Evolutionary conservation across 768 basidiomycete species (phyloP), one percentile per base, ranked within the genome.

Genomic region (Rhodotorula babjevae): DNA sequence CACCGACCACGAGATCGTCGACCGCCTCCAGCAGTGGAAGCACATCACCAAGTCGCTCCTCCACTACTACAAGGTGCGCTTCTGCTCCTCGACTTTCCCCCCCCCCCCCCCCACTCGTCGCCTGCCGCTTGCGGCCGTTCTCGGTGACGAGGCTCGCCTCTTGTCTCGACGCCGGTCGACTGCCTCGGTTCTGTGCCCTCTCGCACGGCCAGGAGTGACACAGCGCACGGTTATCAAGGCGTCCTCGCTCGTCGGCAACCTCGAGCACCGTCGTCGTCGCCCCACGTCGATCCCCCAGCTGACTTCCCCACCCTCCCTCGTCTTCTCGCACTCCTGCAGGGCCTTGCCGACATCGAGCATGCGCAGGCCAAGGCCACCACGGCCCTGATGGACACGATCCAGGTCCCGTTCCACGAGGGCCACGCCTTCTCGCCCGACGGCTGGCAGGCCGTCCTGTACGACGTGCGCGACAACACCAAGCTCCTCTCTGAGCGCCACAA

Each of bases 361-460:
- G 64, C 71, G n/a, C 50, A 68, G 8, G 49, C 65, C 63, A 72
- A 65, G 63, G 49, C 71, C 9, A 76, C 75, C 19, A 44, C 58
- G 46, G 75, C 75, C 0, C 68, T 76, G 40, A 64, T 46, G 40
- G 75, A 76, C 29, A 72, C 69, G 14, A 76, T 76, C 50, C 75
- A 73, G n/a, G 75, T 76, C 33, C 75, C 75, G 15, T 76, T 76
- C 75, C 75, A 76, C 69, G 75, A 76, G 68, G 75, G 75, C 16
- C 75, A 76, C 66, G 68, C 67, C 29, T 76, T 76, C 68, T 59
- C 72, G 23, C 71, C 71, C 21, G 75, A 76, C 18, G 75, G 75
- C 36, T 76, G 71, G 2, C 71, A 93, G 90, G 65, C 69, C 58
- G 63, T 64, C 23, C 66, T 76, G 53, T 76, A 76, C 71, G 71